phyloP scores from a whole-genome alignment of 306 rosid species.

The Arachis hypogaea region DNA sequence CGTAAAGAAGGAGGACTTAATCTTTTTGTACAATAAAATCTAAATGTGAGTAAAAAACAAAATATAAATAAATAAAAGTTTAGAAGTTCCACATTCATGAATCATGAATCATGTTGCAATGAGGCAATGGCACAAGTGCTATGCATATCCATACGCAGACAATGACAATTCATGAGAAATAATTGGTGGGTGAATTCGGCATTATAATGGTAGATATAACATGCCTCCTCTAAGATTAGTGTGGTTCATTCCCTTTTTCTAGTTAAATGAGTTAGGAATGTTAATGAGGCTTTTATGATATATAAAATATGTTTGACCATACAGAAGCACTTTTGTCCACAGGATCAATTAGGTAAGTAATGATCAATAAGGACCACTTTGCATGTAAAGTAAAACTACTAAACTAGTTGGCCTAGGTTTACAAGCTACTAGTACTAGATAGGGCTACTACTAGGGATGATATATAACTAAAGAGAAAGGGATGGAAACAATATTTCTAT shows the following conservation, averaged over 20 bases:
- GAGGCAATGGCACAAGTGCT: constrained; percentile 33
- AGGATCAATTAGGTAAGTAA: constrained; percentile 14
- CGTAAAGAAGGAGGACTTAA: constrained; percentile 20
- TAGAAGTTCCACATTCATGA: constrained; percentile 11
- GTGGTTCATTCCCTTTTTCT: constrained; percentile 8
- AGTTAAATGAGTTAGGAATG: constrained; percentile 26
- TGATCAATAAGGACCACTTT: constrained; percentile 15
- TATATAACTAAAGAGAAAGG: too few species aligned
- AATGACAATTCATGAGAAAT: constrained; percentile 22
- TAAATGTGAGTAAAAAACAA: constrained; percentile 7
- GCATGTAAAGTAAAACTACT: not conserved
- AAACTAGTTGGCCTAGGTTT: too few species aligned
- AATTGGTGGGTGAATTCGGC: constrained; percentile 31
- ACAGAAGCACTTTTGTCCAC: constrained; percentile 19
- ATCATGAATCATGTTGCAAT: constrained; percentile 20
- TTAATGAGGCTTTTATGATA: constrained; percentile 24
- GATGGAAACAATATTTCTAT: too few species aligned
- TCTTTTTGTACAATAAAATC: constrained; percentile 17
- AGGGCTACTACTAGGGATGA: too few species aligned
- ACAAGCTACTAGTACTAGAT: too few species aligned
- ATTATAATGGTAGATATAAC: not conserved
- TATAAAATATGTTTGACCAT: constrained; percentile 20
- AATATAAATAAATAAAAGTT: not conserved
- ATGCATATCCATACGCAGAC: constrained; percentile 21
- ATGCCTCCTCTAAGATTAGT: not conserved